phyloP scores from a whole-genome alignment of 2,329 filamentous ascomycete genomes.

The Sphaerulina musiva region DNA sequence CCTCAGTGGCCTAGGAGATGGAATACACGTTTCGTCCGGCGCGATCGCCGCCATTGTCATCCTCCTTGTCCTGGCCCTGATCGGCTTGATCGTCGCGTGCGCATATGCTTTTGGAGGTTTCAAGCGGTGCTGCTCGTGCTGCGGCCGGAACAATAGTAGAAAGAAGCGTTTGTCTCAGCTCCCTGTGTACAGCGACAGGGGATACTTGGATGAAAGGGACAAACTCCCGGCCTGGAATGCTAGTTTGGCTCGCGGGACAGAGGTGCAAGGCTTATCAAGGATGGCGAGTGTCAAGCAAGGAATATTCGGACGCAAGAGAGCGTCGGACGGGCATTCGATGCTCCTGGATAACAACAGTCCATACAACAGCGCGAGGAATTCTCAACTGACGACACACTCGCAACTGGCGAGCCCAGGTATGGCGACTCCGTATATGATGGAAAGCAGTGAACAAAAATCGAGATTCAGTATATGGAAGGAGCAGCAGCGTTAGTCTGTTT shows the following conservation, averaged over 20 bases:
- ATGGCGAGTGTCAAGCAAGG: constrained; percentile 11
- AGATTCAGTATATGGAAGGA: constrained; percentile 5
- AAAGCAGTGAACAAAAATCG: neutral
- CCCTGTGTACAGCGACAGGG: constrained; percentile 4
- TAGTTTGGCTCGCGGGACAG: neutral
- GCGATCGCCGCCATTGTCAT: constrained; percentile 7
- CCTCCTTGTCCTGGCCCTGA: constrained; percentile 3
- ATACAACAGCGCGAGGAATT: constrained; percentile 1
- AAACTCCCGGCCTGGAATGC: constrained; percentile 11
- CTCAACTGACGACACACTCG: constrained; percentile 1
- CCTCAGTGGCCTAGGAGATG: constrained; percentile 1
- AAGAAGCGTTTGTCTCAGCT: constrained; percentile 8
- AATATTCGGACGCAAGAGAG: neutral
- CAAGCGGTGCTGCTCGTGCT: constrained; percentile 7
- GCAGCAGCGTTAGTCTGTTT: neutral
- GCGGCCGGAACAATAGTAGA: constrained; percentile 3
- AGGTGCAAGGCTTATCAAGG: constrained; percentile 2
- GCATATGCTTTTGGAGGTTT: constrained; percentile 9
- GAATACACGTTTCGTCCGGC: neutral
- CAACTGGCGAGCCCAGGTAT: neutral
- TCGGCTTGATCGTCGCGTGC: constrained; percentile 5
- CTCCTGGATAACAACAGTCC: constrained; percentile 3
- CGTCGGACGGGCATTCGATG: constrained; percentile 1
- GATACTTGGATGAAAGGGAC: constrained; percentile 11
- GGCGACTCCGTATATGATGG: neutral